A percentile compares a stretch with the other conserved stretches of the same genome.
Conservation (phyloP, 1,284 basidiomycete species). For the Cryptococcus hybrid region DNA sequence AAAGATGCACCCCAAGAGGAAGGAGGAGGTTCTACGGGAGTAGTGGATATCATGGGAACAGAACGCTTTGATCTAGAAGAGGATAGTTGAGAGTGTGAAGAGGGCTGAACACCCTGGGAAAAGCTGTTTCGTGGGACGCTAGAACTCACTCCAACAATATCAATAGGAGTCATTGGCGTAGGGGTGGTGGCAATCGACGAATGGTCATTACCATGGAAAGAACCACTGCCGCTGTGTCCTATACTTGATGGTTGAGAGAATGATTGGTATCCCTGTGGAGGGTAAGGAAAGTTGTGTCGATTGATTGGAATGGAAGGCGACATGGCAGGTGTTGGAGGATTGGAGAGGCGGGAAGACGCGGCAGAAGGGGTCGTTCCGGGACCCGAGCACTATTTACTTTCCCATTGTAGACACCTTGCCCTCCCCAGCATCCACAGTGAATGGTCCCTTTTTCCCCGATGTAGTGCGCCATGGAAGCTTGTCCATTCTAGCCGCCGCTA, state of each 20-base stretch:
- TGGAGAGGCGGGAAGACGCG: slow-evolving; percentile 17
- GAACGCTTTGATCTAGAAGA: slow-evolving; percentile 3
- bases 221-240: slow-evolving; percentile 17
- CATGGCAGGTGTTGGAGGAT: slow-evolving; percentile 23
- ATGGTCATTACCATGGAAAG: slow-evolving; percentile 13
- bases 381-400: not conserved
- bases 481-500: slow-evolving; percentile 34
- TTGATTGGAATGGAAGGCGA: slow-evolving; percentile 20
- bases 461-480: slow-evolving; percentile 35
- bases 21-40: slow-evolving; percentile 32
- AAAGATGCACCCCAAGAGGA: slow-evolving; percentile 21
- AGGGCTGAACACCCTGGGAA: slow-evolving; percentile 3
- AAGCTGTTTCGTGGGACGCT: slow-evolving; percentile 8
- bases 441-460: slow-evolving; percentile 42
- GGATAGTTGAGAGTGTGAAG: not conserved
- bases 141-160: slow-evolving; percentile 4
- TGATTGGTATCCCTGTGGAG: slow-evolving; percentile 13
- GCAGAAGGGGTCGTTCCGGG: slow-evolving; percentile 16
- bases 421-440: slow-evolving; percentile 47
- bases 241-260: slow-evolving; percentile 7
- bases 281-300: slow-evolving; percentile 13
- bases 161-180: slow-evolving; percentile 25
- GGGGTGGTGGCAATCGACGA: slow-evolving; percentile 25
- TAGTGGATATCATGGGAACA: slow-evolving; percentile 18
- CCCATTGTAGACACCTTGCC: slow-evolving; percentile 2